Evolutionary conservation across 257 asterid genomes (phyloP), one percentile per base, ranked within the genome.

Genomic region (Solanum paucissectum): DNA sequence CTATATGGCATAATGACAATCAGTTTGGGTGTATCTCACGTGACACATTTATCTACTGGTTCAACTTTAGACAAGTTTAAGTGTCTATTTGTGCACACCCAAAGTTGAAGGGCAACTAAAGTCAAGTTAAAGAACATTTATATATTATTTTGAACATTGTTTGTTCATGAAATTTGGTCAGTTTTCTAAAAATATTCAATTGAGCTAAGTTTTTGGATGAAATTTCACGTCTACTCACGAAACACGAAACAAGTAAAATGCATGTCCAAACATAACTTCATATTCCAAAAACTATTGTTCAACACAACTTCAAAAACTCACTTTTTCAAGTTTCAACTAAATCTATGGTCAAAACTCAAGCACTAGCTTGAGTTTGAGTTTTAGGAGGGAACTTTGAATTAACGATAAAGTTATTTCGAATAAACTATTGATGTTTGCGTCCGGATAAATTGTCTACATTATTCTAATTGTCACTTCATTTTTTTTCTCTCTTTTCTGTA

Each of bases 401-500:
- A 36, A 37, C 18, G 18, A 13, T 36, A 74, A 74, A 74, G 2
- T 34, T 34, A 23, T 34, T 34, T 9, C 8, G 7, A 32, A 8
- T 33, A 4, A 72, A 33, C 4, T 21, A 2, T 72, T 33, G 14
- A 72, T 33, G 3, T 27, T 33, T 33, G 79, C 1, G 1, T 33
- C 2, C 1, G 27, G 7, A 72, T 72, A 29, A 16, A 3, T 32
- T 69, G 12, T 9, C 76, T 32, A 32, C 40, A 12, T 52, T 3
- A 21, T 25, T 20, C 34, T 83, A 21, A 83, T 10, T 74, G 9
- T 38, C 29, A 4, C 55, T 83, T 20, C 7, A 66, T 86, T 86
- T 86, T 33, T 18, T 44, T 87, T 3, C 14, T n/a, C 37, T 29
- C 37, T 40, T 86, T 20, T 12, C 52, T 87, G 88, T 91, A 97